These are phyloP conservation scores for Kurtzmaniella quercitrusa DNA, from an alignment of 1,139 yeast genomes.

Conservation along the genomic window DNA sequence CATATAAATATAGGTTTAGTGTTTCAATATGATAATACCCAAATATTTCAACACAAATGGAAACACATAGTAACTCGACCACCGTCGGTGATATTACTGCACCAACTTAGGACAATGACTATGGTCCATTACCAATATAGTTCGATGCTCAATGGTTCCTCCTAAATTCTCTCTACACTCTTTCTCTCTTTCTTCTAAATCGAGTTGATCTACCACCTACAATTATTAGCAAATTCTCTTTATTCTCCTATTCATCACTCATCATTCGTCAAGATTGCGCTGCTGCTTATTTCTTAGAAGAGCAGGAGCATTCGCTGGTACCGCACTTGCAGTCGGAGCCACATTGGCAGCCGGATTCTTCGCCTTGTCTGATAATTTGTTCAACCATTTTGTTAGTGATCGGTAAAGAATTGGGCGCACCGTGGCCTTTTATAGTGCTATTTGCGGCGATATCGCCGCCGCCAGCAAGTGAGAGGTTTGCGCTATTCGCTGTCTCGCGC, in stretches of 20 bases:
- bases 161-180: background rate
- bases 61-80: no score
- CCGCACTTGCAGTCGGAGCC: constrained; percentile 26
- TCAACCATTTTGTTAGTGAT: constrained; percentile 3
- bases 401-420: background rate
- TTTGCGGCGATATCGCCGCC: background rate
- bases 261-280: background rate
- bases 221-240: no score
- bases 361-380: constrained; percentile 15
- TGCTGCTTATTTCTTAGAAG: constrained; percentile 15
- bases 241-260: background rate
- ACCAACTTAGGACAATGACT: no score
- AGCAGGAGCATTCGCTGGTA: constrained; percentile 20
- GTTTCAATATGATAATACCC: no score
- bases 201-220: no score
- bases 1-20: no score
- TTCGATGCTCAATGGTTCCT: no score
- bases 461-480: background rate
- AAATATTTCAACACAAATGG: no score
- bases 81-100: no score
- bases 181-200: no score
- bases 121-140: no score
- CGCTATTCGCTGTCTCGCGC: background rate
- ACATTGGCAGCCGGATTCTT: constrained; percentile 19
- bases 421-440: background rate